Conservation (phyloP, 2,329 filamentous ascomycete genomes). For the Beauveria scarabaeidicola region DNA sequence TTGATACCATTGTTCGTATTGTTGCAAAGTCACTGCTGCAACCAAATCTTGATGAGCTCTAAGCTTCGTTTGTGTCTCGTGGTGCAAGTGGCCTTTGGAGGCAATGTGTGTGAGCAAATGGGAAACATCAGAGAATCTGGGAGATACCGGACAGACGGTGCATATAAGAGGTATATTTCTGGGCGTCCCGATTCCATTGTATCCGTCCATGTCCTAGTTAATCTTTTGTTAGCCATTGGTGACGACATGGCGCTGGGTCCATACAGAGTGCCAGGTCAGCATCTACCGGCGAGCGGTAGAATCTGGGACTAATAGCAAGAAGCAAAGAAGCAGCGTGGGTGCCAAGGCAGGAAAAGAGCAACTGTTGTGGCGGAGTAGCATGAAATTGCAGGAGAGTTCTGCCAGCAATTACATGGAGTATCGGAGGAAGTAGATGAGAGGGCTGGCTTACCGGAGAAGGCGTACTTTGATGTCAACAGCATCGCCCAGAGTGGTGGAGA, state of each 20-base stretch:
- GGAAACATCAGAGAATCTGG: constrained; percentile 80
- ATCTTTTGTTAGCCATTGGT: constrained; percentile 2
- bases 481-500: not conserved
- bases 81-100: constrained; percentile 84
- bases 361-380: not conserved
- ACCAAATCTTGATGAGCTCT: constrained; percentile 57
- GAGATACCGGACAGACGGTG: constrained; percentile 71
- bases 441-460: constrained; percentile 4
- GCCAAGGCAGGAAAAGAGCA: constrained; percentile 21
- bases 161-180: constrained; percentile 62
- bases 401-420: not conserved
- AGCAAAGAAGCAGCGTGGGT: constrained; percentile 10
- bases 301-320: constrained; percentile 11
- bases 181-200: constrained; percentile 11
- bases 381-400: constrained; percentile 13
- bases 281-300: not conserved
- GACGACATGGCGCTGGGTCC: not conserved
- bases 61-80: constrained; percentile 74
- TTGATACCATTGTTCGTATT: constrained; percentile 73
- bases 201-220: constrained; percentile 28
- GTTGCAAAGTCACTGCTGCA: constrained; percentile 53
- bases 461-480: not conserved
- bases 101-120: constrained; percentile 87
- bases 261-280: constrained; percentile 1
- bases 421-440: not conserved